phyloP scores from a whole-genome alignment of 768 basidiomycete genomes.

The Lyophyllum atratum region DNA sequence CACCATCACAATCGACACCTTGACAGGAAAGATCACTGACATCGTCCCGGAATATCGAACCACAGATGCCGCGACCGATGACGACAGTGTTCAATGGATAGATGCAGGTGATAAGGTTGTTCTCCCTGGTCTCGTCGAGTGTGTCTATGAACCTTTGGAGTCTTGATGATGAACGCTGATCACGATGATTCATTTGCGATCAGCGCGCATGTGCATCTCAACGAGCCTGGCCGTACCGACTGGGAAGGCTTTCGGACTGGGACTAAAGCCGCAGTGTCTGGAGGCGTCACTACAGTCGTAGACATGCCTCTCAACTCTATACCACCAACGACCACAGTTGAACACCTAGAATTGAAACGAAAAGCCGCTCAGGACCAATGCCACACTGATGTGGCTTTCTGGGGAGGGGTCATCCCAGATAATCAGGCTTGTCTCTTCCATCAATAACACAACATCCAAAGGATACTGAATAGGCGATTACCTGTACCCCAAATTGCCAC shows the following conservation, averaged over 20 bases:
- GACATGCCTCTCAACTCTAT: slow-evolving; percentile 99
- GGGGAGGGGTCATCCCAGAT: slow-evolving; percentile 93
- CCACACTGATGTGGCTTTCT: slow-evolving; percentile 84
- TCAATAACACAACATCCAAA: background rate
- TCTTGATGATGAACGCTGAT: slow-evolving; percentile 8
- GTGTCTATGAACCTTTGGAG: slow-evolving; percentile 26
- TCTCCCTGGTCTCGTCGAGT: slow-evolving; percentile 85
- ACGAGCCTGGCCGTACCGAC: slow-evolving; percentile 89
- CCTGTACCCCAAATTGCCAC: background rate
- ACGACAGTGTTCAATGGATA: slow-evolving; percentile 39
- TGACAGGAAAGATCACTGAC: slow-evolving; percentile 60
- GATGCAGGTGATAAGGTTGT: slow-evolving; percentile 61
- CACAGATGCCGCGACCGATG: slow-evolving; percentile 29
- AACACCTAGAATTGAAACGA: slow-evolving; percentile 72
- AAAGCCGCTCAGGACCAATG: slow-evolving; percentile 72
- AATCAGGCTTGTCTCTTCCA: slow-evolving; percentile 62
- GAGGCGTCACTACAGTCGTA: slow-evolving; percentile 93
- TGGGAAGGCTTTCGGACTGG: slow-evolving; percentile 96
- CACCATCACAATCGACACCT: slow-evolving; percentile 60
- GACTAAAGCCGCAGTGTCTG: slow-evolving; percentile 87
- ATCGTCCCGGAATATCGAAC: slow-evolving; percentile 39
- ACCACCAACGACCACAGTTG: slow-evolving; percentile 89
- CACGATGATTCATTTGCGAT: slow-evolving; percentile 3
- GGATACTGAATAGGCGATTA: background rate
- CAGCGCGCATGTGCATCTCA: slow-evolving; percentile 91